A percentile compares a stretch with the other conserved stretches of the same genome.
Conservation (phyloP, 2,329 filamentous ascomycete species). For the Exophiala mesophila region DNA sequence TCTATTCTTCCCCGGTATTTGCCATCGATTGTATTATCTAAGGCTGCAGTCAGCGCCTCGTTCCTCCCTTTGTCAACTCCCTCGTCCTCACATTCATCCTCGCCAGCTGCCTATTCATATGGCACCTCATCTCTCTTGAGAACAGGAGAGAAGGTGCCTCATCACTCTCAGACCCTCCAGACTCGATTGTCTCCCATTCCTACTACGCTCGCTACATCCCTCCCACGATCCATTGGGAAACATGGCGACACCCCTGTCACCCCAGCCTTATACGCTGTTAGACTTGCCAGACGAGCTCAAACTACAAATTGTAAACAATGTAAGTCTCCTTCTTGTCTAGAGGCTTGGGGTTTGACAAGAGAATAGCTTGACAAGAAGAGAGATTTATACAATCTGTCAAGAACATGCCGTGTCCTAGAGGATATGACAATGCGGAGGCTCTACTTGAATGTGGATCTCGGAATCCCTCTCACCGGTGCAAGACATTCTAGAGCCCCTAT, state of each 20-base stretch:
- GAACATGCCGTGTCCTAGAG: constrained; percentile 24
- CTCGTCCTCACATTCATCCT: too few relatives aligned
- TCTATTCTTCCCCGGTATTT: too few relatives aligned
- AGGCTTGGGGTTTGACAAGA: constrained; percentile 7
- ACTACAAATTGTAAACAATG: constrained; percentile 24
- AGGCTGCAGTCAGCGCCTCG: too few relatives aligned
- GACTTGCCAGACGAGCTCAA: constrained; percentile 24
- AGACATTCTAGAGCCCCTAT: constrained; percentile 7
- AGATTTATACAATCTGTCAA: constrained; percentile 26
- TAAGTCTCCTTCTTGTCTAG: constrained; percentile 8
- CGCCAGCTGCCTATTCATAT: too few relatives aligned
- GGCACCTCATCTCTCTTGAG: too few relatives aligned
- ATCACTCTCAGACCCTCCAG: too few relatives aligned
- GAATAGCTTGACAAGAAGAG: constrained; percentile 20
- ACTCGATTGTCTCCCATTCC: too few relatives aligned
- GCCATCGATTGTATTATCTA: too few relatives aligned
- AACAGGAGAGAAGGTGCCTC: too few relatives aligned
- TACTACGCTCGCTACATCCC: too few relatives aligned
- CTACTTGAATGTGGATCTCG: constrained; percentile 21
- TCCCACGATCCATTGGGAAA: too few relatives aligned
- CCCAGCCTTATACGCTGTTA: constrained; percentile 22
- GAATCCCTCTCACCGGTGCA: constrained; percentile 12
- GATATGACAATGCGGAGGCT: constrained; percentile 21
- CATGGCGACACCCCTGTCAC: constrained; percentile 12
- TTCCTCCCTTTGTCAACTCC: too few relatives aligned